Evolutionary conservation across 2,329 filamentous ascomycete genomes (phyloP).

Genomic region (Verticillium klebahnii): DNA sequence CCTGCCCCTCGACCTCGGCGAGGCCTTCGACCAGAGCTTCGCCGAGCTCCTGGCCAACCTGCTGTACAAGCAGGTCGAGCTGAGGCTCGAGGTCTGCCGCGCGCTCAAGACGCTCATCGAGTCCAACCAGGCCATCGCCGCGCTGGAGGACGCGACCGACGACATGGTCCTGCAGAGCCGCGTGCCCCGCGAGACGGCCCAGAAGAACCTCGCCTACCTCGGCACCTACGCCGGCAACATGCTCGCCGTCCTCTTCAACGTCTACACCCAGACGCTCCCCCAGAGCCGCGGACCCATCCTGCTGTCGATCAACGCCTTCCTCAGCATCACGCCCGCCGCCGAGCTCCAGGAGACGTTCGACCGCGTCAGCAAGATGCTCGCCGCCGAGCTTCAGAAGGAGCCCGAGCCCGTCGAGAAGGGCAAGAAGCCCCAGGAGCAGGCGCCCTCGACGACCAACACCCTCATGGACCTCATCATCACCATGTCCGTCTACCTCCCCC

Average conservation of each 20-base stretch:
- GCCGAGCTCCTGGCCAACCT: slow-evolving; percentile 89
- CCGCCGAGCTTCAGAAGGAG: slow-evolving; percentile 57
- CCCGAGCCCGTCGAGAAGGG: slow-evolving; percentile 54
- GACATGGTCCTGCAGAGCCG: slow-evolving; percentile 73
- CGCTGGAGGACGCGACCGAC: slow-evolving; percentile 60
- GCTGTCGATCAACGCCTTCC: slow-evolving; percentile 89
- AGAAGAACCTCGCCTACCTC: slow-evolving; percentile 78
- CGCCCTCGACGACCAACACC: slow-evolving; percentile 91
- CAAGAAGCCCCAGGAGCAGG: slow-evolving; percentile 60
- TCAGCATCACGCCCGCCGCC: slow-evolving; percentile 75
- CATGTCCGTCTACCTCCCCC: slow-evolving; percentile 87
- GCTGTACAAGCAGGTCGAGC: slow-evolving; percentile 84
- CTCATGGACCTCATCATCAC: slow-evolving; percentile 96
- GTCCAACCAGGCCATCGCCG: slow-evolving; percentile 78
- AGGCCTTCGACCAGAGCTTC: slow-evolving; percentile 80
- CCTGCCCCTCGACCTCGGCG: slow-evolving; percentile 71
- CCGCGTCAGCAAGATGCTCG: slow-evolving; percentile 80
- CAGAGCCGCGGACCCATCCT: slow-evolving; percentile 88
- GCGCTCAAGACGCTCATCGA: slow-evolving; percentile 84
- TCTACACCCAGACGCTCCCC: slow-evolving; percentile 93
- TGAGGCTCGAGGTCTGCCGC: slow-evolving; percentile 83
- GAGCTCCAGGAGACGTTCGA: slow-evolving; percentile 87
- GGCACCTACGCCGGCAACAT: slow-evolving; percentile 79
- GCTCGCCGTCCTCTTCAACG: slow-evolving; percentile 96
- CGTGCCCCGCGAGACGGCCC: slow-evolving; percentile 68